phyloP scores from a whole-genome alignment of 257 asterid species.

The Fraxinus excelsior region DNA sequence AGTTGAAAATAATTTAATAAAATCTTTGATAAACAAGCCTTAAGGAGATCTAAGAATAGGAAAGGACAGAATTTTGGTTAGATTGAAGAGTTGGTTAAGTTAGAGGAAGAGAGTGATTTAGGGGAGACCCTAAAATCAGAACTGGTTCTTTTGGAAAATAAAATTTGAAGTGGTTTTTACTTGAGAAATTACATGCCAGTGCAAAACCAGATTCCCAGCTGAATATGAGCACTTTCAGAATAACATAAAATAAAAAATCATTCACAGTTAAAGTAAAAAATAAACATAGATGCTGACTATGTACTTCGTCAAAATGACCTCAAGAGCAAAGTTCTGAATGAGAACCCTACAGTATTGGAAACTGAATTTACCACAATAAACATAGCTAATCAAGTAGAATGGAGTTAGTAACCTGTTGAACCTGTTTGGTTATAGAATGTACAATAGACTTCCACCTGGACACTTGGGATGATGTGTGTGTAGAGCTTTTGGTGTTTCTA shows the following conservation, averaged over 20 bases:
- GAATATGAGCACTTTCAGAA: slow-evolving; percentile 1
- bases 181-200: not conserved
- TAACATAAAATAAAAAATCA: not conserved
- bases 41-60: not conserved
- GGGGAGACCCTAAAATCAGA: not conserved
- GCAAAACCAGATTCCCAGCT: slow-evolving; percentile 1
- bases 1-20: too few species aligned
- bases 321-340: slow-evolving; percentile 21
- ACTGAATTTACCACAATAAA: slow-evolving; percentile 15
- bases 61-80: not conserved
- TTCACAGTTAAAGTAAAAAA: not conserved
- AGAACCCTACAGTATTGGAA: not conserved
- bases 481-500: slow-evolving; percentile 46
- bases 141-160: not conserved
- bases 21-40: not conserved
- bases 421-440: slow-evolving; percentile 80
- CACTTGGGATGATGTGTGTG: slow-evolving; percentile 56
- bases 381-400: slow-evolving; percentile 24
- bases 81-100: not conserved
- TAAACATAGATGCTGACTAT: slow-evolving; percentile 9
- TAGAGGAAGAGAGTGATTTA: not conserved
- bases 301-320: slow-evolving; percentile 10
- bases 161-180: not conserved
- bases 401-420: slow-evolving; percentile 79
- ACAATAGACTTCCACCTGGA: slow-evolving; percentile 84